Conservation (phyloP, 2,329 filamentous ascomycete species). For the Xylaria sp. region DNA sequence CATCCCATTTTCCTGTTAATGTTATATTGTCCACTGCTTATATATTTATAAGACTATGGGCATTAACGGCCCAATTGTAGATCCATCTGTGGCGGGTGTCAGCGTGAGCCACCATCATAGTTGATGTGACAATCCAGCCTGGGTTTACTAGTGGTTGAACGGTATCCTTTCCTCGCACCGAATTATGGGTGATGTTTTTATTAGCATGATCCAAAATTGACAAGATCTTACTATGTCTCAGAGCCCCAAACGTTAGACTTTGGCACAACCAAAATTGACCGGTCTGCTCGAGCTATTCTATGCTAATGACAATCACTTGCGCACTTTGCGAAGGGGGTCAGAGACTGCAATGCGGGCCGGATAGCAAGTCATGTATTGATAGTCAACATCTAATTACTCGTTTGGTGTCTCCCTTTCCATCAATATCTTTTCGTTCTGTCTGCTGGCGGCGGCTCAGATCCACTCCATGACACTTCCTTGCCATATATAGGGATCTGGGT, state of each 20-base stretch:
- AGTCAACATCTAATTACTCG: neutral
- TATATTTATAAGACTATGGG: neutral
- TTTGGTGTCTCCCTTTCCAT: neutral
- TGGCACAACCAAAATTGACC: neutral
- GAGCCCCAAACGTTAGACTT: neutral
- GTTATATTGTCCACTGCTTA: neutral
- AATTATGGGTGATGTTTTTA: neutral
- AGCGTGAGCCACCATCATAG: neutral
- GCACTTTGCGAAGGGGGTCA: neutral
- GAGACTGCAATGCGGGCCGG: neutral
- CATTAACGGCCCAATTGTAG: neutral
- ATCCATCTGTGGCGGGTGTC: neutral
- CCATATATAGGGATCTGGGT: constrained; percentile 49
- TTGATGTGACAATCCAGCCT: no score
- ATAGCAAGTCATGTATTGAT: neutral
- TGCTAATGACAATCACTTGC: neutral
- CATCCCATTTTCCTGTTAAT: neutral
- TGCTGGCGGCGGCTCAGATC: constrained; percentile 35
- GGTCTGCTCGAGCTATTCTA: neutral
- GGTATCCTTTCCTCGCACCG: neutral
- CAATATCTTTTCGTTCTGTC: neutral
- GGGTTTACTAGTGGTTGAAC: neutral
- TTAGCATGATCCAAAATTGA: neutral
- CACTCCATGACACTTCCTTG: constrained; percentile 47
- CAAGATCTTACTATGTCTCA: neutral